Evolutionary conservation across 1,284 basidiomycete species (phyloP), one percentile per base, ranked within the genome.

Genomic region (Cutaneotrichosporon mucoides): DNA sequence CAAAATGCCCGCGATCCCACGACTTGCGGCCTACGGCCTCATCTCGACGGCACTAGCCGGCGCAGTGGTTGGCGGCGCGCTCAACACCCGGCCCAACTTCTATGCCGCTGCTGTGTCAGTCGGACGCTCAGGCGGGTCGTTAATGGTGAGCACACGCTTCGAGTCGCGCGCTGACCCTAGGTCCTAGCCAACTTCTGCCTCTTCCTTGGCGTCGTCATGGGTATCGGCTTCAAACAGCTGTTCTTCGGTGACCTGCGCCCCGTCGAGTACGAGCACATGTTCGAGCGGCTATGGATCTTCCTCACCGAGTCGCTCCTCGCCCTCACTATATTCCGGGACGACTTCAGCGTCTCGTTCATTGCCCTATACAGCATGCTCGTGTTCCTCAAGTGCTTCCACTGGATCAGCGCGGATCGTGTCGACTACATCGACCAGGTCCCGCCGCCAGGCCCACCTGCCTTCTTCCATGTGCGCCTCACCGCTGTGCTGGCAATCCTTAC

Each of bases 341-440:
- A 92, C 76, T 92, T 93, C 75, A 90, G 96, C 76, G 85, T 88
- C n/a, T 85, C 87, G 1, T 98, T 98, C 73, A 88, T 88, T 41
- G 80, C 94, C 66, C 90, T 97, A 84, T 98, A 97, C 73, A 88
- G 90, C 15, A 85, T 92, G 66, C 81, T 99, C 16, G 84, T 98
- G 12, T 95, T 97, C 69, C 84, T 98, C 68, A 98, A 98, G 76
- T 92, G 91, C 57, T 99, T 99, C 77, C 96, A 99, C 76, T 98
- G 94, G 94, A 84, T 99, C 37, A 85, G 92, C 59, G 86, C 87
- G 3, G 95, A 98, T 74, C 85, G 96, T 46, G 89, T 99, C 55
- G 96, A 99, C 84, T 94, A 90, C 83, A 97, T 99, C 90, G 96
- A 99, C 72, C 96, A 99, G 80, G 82, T 89, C 57, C 87, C 90